Base-by-base conservation (phyloP, 2,329 filamentous ascomycete genomes). In the Graphiopsis chlorocephala region DNA sequence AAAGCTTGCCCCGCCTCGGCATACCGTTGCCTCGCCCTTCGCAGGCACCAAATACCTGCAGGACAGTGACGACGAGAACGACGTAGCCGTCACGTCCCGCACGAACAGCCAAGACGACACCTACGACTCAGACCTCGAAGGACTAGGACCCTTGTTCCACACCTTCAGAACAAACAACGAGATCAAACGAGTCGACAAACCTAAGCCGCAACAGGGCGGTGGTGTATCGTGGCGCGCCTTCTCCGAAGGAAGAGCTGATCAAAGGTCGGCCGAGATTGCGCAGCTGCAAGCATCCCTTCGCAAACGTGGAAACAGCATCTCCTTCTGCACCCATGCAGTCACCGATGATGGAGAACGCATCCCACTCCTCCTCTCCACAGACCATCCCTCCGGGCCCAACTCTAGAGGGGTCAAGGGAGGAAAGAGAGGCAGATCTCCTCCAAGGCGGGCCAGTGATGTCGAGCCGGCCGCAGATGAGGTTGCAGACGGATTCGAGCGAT, bases 31-130 rank as follows among this genome's bases (percentile, higher is more conserved):
- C 11, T 74, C 72, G 48, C 67, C 74, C 11, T 76, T 76, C 57
- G 74, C 74, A n/a, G 74, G 74, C 50, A 76, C 74, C 65, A 76
- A 76, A 68, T 76, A 76, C 65, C 64, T 76, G 66, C 70, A 76
- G 60, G 74, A 76, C 68, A 74, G 72, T 58, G 72, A 70, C 33
- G 68, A 65, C 48, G 68, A 69, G 59, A 71, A 74, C 67, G 73
- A 75, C 63, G 70, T 72, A 62, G 70, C 71, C 47, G 68, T 72
- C 42, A 66, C 68, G n/a, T 72, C 70, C 25, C 72, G 73, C 53
- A 67, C 72, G 28, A 67, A 68, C 63, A 74, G 73, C 64, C 63
- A 68, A 25, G 71, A 74, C 61, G 65, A 64, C 64, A 64, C 63
- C 14, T 25, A 61, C 45, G 63, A 64, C 33, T 35, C 55, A 17